Percentiles rank a stretch among this genome's conserved stretches.
Evolutionary conservation across 208 protist genomes (phyloP).

Genomic region (Wallacemonas sp.): DNA sequence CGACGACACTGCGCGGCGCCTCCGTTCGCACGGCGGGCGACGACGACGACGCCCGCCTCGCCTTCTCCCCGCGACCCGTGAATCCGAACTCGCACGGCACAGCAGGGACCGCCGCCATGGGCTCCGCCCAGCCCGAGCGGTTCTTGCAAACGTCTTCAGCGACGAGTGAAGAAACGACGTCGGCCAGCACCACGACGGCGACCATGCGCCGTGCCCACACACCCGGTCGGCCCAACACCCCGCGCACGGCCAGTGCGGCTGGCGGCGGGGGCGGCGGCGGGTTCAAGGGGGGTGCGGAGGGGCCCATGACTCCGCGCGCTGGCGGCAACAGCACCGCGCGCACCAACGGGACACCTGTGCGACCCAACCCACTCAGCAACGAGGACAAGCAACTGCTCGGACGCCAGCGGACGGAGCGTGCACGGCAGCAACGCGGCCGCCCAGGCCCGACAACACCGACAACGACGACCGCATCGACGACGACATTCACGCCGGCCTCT

Average conservation of each 20-base stretch:
- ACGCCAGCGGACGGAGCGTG: slow-evolving; percentile 20
- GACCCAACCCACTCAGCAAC: slow-evolving; percentile 22
- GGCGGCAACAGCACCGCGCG: neutral
- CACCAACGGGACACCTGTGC: neutral
- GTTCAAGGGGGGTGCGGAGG: neutral
- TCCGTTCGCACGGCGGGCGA: neutral
- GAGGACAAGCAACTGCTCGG: slow-evolving; percentile 37
- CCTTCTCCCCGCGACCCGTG: slow-evolving; percentile 6
- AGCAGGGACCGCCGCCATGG: neutral
- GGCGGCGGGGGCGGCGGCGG: too few species aligned
- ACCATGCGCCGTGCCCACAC: slow-evolving; percentile 6
- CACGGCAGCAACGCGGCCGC: neutral
- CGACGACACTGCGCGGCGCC: neutral
- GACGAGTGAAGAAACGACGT: neutral
- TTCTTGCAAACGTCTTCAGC: neutral
- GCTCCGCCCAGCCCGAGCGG: neutral
- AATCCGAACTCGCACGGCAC: neutral
- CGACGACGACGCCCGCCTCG: neutral
- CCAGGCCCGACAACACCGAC: neutral
- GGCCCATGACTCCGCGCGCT: neutral
- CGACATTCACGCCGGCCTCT: neutral
- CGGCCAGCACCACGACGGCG: neutral
- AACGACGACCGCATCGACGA: neutral
- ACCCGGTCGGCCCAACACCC: slow-evolving; percentile 1
- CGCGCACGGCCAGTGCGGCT: slow-evolving; percentile 1